Evolutionary conservation across 2,329 filamentous ascomycete species (phyloP).

Genomic region (Fusarium tuaranense): DNA sequence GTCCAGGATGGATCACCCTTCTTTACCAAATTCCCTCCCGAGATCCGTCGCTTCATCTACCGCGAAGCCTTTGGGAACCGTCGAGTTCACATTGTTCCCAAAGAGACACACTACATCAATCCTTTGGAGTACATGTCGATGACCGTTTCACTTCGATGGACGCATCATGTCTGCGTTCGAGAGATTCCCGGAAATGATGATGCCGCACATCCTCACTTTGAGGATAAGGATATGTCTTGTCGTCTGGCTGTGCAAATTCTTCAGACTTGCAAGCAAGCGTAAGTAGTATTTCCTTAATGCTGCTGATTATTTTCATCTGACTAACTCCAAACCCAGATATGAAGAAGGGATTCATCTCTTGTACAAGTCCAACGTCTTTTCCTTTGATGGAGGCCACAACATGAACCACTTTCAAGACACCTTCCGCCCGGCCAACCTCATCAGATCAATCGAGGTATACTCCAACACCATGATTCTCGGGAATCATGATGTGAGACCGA

Average conservation of each 20-base stretch:
- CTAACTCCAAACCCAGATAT: conserved; percentile 3
- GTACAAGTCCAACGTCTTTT: conserved; percentile 12
- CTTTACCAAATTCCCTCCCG: conserved; percentile 2
- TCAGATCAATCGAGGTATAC: neutral
- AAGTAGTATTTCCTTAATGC: neutral
- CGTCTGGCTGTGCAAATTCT: conserved; percentile 5
- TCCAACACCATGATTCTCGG: neutral
- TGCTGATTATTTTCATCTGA: neutral
- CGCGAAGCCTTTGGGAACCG: neutral
- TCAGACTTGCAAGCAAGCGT: conserved; percentile 20
- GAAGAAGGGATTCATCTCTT: conserved; percentile 12
- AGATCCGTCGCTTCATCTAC: conserved; percentile 3
- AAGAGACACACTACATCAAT: neutral
- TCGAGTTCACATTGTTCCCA: neutral
- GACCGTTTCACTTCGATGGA: neutral
- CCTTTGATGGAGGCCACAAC: neutral
- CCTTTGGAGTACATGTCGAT: neutral
- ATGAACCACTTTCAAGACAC: neutral
- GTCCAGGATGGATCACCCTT: conserved; percentile 1
- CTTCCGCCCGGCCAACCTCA: neutral
- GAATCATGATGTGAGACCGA: neutral
- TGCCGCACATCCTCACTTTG: neutral
- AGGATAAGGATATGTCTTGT: conserved; percentile 5
- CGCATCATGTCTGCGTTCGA: neutral
- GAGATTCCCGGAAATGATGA: neutral